Evolutionary conservation across 2,329 filamentous ascomycete genomes (phyloP), one percentile per base, ranked within the genome.

Genomic region (Pyricularia pennisetigena): DNA sequence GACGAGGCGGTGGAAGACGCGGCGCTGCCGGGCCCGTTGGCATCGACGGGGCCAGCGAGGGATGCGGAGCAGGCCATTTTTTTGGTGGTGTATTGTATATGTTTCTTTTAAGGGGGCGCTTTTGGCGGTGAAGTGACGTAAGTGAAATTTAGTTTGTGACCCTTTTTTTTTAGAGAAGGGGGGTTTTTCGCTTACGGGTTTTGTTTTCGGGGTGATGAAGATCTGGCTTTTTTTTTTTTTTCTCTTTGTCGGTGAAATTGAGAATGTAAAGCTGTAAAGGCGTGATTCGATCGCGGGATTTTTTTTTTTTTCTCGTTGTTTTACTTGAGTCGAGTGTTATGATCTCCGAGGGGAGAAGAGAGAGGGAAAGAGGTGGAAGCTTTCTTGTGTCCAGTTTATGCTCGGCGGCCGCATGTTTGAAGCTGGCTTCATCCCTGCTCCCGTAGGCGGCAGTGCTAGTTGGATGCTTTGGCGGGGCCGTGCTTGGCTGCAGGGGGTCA

Each of bases 1-100:
- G 76, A 81, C 71, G 81, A 80, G 70, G 82, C 79, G 67, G 82
- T 83, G 63, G 82, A 83, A 1, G 80, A 77, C 35, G 83, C 82
- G 4, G 81, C 77, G 71, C 80, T 81, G 68, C 83, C 82, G 35
- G 82, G 82, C 29, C 82, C 82, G 74, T 82, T 83, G 69, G 72
- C 74, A 74, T 80, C 77, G 68, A 79, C 77, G 71, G 78, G 26
- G 68, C 65, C 66, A 24, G 72, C 69, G 66, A 74, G 72, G n/a
- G 74, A 72, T 24, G 78, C 76, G 67, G 74, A 71, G 72, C 76
- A 78, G 63, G 76, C 75, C 76, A 78, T 77, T 65, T n/a, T 65
- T 65, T 23, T 32, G 2, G 49, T 77, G 61, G 23, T 65, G 49
- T 23, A n/a, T 20, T 65, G n/a, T 35, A 24, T 20, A 12, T n/a